Base-by-base conservation (phyloP, 2,329 filamentous ascomycete genomes). In the Thelonectria blattea region DNA sequence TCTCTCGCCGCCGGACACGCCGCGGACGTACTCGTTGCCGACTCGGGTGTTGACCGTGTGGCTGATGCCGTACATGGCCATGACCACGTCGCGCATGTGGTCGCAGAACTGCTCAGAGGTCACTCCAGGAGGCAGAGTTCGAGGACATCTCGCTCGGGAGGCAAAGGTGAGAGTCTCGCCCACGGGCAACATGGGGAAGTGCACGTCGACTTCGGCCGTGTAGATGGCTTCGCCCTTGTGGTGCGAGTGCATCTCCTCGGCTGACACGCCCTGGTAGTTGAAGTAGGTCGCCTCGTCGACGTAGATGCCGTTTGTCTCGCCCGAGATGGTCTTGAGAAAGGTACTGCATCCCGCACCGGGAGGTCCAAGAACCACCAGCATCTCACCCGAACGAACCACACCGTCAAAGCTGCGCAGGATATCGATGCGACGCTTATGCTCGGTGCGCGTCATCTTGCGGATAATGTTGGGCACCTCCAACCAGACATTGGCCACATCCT, bases 21-120 rank as follows among this genome's bases (percentile, higher is more conserved):
- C 58, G 11, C 58, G 58, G 4, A 60, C 20, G 24, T 60, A 60
- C 8, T 60, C 58, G 58, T 60, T 60, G 11, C 58, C 58, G 3
- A 60, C 58, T 7, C 58, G 58, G 2, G 58, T 60, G 52, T 60
- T 60, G 34, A 60, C 58, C 2, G 58, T 60, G 52, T 60, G 58
- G 48, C 52, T 56, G 24, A 60, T 60, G 48, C 58, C 58, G 42
- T 60, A 60, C 58, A 60, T 60, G 42, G 58, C 58, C 58, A 60
- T 60, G 37, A 60, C 53, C 5, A 60, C 58, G 5, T 60, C 58
- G 2, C 58, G 52, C 58, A 56, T 60, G 58, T 60, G 58, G 48
- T 60, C 58, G 18, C 58, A 60, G 42, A 60, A 60, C 27, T 56
- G 48, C 1, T 30, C 14, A 1, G 52, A 20, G 0, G 58, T 56